A percentile compares a stretch with the other conserved stretches of the same genome.
Evolutionary conservation across 179 eudicot species (phyloP).

Genomic region (Vitellaria paradoxa): DNA sequence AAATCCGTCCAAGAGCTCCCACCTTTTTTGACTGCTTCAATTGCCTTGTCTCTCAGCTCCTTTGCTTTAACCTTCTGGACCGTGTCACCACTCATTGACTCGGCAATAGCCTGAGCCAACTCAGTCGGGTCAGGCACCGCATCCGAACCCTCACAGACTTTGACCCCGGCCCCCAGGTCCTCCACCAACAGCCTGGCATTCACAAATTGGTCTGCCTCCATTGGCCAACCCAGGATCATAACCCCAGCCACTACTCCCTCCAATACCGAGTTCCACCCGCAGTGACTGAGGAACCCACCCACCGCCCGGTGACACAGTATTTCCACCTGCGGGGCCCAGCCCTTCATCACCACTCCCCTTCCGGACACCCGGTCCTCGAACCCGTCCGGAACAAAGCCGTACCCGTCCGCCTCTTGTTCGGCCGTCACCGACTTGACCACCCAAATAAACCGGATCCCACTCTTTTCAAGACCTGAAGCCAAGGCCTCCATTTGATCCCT

Average conservation of each 20-base stretch:
- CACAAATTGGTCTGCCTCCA: constrained; percentile 73
- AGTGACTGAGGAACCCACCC: constrained; percentile 68
- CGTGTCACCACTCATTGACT: constrained; percentile 32
- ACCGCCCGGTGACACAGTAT: constrained; percentile 57
- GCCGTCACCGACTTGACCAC: constrained; percentile 34
- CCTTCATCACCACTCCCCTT: constrained; percentile 41
- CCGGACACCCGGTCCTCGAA: constrained; percentile 47
- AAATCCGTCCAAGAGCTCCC: constrained; percentile 51
- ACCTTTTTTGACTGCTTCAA: constrained; percentile 41
- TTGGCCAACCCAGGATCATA: constrained; percentile 72
- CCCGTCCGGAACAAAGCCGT: constrained; percentile 30
- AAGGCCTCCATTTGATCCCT: constrained; percentile 56
- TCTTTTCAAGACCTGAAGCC: constrained; percentile 45
- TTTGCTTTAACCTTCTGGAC: constrained; percentile 40
- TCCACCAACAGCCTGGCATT: constrained; percentile 61
- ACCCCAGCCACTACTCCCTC: constrained; percentile 60
- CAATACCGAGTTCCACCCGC: constrained; percentile 3
- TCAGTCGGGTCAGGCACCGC: constrained; percentile 49
- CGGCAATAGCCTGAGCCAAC: constrained; percentile 35
- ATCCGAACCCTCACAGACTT: constrained; percentile 46
- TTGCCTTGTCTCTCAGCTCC: constrained; percentile 39
- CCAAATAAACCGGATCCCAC: constrained; percentile 58
- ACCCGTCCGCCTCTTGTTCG: constrained; percentile 21
- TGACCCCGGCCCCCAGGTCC: constrained; percentile 36
- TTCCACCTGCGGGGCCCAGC: constrained; percentile 59